phyloP scores from a whole-genome alignment of 495 filamentous ascomycete genomes.

The Neurospora sp. region DNA sequence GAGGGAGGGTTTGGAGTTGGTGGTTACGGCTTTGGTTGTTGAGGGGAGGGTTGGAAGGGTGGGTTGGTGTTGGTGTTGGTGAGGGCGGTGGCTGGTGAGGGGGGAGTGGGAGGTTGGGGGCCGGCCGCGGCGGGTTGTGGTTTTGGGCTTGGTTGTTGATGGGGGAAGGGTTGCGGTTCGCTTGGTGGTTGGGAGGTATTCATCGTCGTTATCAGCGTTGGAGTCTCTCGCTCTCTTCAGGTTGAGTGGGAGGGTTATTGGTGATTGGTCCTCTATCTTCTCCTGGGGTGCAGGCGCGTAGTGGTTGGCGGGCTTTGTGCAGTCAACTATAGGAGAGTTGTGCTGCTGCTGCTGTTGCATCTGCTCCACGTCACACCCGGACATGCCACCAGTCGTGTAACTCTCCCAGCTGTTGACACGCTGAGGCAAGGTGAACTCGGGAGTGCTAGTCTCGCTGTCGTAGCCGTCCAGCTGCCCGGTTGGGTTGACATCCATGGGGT shows the following conservation, averaged over 20 bases:
- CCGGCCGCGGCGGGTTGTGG: not conserved
- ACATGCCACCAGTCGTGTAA: constrained; percentile 5
- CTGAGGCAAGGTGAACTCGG: constrained; percentile 7
- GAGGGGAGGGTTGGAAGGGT: not conserved
- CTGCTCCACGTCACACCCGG: constrained; percentile 6
- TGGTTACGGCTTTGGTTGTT: not conserved
- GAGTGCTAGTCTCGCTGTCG: constrained; percentile 16
- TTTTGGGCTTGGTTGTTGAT: not conserved
- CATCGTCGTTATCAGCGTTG: constrained; percentile 6
- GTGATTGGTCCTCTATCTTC: constrained; percentile 16
- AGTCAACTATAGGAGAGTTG: not conserved
- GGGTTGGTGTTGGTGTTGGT: constrained; percentile 5
- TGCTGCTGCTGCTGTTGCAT: not conserved
- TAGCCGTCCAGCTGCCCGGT: constrained; percentile 22
- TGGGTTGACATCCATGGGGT: constrained; percentile 29
- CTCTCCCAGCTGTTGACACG: constrained; percentile 11
- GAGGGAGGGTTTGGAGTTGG: constrained; percentile 1
- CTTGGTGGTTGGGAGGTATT: constrained; percentile 11
- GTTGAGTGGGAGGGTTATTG: constrained; percentile 11
- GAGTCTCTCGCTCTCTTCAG: not conserved
- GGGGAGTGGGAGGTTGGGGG: not conserved
- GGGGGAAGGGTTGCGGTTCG: not conserved
- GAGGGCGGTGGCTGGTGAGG: not conserved
- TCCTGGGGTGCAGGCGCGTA: constrained; percentile 19
- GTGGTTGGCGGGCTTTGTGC: constrained; percentile 13